A percentile compares a stretch with the other conserved stretches of the same genome.
phyloP scores from a whole-genome alignment of 1,284 basidiomycete genomes.

The Agaricales sp. region DNA sequence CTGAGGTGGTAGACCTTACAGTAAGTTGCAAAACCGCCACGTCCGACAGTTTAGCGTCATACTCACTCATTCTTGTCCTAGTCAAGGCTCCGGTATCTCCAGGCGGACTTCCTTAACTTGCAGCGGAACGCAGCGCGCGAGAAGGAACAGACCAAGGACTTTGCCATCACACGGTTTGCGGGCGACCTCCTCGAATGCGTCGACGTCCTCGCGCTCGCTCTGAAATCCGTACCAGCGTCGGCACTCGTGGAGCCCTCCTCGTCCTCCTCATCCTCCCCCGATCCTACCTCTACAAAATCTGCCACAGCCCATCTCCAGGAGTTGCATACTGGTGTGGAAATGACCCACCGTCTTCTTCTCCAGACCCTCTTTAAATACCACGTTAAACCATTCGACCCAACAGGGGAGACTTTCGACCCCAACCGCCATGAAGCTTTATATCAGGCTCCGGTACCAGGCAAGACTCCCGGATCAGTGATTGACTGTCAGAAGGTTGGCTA shows the following conservation, averaged over 20 bases:
- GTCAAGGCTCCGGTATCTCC: slow-evolving; percentile 79
- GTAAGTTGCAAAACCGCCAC: slow-evolving; percentile 30
- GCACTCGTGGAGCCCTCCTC: slow-evolving; percentile 27
- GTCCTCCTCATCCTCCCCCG: slow-evolving; percentile 16
- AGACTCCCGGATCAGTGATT: slow-evolving; percentile 83
- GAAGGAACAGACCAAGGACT: slow-evolving; percentile 87
- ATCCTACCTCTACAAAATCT: slow-evolving; percentile 32
- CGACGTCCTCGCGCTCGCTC: slow-evolving; percentile 84
- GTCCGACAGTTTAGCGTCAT: slow-evolving; percentile 7
- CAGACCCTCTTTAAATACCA: slow-evolving; percentile 90
- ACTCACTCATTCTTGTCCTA: slow-evolving; percentile 20
- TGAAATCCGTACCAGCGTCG: slow-evolving; percentile 73
- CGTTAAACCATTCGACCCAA: slow-evolving; percentile 86
- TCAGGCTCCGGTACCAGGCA: slow-evolving; percentile 85
- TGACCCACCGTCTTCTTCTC: slow-evolving; percentile 85
- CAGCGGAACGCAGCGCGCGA: slow-evolving; percentile 87
- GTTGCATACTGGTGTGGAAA: slow-evolving; percentile 79
- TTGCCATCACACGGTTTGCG: slow-evolving; percentile 89
- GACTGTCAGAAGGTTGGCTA: slow-evolving; percentile 91
- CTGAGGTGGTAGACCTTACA: slow-evolving; percentile 63
- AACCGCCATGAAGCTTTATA: slow-evolving; percentile 93
- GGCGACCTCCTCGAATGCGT: slow-evolving; percentile 84
- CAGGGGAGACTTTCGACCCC: slow-evolving; percentile 90
- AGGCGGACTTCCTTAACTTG: slow-evolving; percentile 93
- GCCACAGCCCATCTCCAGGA: slow-evolving; percentile 55